Evolutionary conservation across 768 basidiomycete genomes (phyloP), one percentile per base, ranked within the genome.

Genomic region (Vararia minispora): DNA sequence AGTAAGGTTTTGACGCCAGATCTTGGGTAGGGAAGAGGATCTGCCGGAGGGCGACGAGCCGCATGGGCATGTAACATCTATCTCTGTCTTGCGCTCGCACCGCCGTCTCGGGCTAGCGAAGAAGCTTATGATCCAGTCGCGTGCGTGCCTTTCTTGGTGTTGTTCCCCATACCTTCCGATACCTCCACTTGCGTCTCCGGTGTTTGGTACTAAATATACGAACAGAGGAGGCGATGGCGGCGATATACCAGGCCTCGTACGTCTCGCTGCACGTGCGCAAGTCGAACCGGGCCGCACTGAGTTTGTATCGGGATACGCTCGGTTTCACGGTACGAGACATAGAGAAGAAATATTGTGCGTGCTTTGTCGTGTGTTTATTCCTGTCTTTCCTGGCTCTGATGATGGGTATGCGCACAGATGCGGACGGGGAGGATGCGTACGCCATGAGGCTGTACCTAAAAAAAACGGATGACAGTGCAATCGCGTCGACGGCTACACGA

Each of bases 11-110:
- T 28, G 20, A 35, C 25, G 14, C n/a, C n/a, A 28, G 16, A 39
- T 22, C 14, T 44, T 34, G 11, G n/a, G 17, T 49, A 85, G 81
- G 77, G 83, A 87, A 43, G 71, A 71, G 40, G 75, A 74, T 10
- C 56, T 63, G 10, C 60, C 80, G 35, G 73, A 76, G 20, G 68
- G 69, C 2, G 68, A 70, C 17, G 71, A 76, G 17, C 66, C 74
- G 0, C 84, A 91, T 46, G 92, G 92, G 0, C 92, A 98, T 52
- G 87, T 98, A 53, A 98, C 91, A 11, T 95, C 92, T 4, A 97
- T 98, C 53, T 94, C 90, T 0, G 92, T 98, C 2, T 64, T 97
- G 24, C 71, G 92, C 43, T 79, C 86, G 11, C 89, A 95, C 53
- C 69, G 92, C 30, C 72, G 92, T n/a, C 66, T 95, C 5, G 92